These are phyloP conservation scores for Cucurbita ficifolia DNA, from an alignment of 306 rosid species.

Conservation along the genomic window DNA sequence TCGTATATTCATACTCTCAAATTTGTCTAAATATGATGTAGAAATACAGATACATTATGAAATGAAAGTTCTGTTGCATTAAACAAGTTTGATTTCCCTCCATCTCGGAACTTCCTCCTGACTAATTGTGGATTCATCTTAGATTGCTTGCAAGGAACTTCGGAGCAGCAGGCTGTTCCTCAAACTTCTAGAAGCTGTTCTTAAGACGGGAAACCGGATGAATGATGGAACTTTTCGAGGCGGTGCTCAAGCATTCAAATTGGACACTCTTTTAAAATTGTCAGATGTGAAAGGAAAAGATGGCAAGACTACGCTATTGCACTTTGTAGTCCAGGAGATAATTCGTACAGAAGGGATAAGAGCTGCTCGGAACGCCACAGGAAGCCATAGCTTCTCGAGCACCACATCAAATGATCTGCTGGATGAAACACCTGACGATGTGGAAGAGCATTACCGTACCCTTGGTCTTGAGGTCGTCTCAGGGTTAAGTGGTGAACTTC, in stretches of 20 bases:
- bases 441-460: slow-evolving; percentile 48
- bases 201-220: slow-evolving; percentile 97
- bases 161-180: slow-evolving; percentile 77
- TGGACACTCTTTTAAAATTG: slow-evolving; percentile 75
- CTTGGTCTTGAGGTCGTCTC: slow-evolving; percentile 73
- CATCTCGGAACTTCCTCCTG: slow-evolving; percentile 3
- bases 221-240: slow-evolving; percentile 92
- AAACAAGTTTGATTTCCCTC: neutral
- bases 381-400: slow-evolving; percentile 45
- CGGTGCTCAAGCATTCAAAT: slow-evolving; percentile 89
- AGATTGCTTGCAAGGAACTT: slow-evolving; percentile 82
- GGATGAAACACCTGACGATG: slow-evolving; percentile 25
- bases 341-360: slow-evolving; percentile 80
- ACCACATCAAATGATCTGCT: slow-evolving; percentile 45
- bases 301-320: slow-evolving; percentile 86
- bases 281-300: slow-evolving; percentile 89
- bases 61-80: neutral
- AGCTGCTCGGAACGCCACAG: slow-evolving; percentile 50
- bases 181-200: slow-evolving; percentile 97
- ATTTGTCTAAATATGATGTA: neutral
- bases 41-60: neutral
- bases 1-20: neutral
- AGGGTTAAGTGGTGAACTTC: slow-evolving; percentile 53
- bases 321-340: slow-evolving; percentile 87
- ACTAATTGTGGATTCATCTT: slow-evolving; percentile 6